Evolutionary conservation across 2,329 filamentous ascomycete genomes (phyloP), one percentile per base, ranked within the genome.

Genomic region (Colletotrichum caudatum): DNA sequence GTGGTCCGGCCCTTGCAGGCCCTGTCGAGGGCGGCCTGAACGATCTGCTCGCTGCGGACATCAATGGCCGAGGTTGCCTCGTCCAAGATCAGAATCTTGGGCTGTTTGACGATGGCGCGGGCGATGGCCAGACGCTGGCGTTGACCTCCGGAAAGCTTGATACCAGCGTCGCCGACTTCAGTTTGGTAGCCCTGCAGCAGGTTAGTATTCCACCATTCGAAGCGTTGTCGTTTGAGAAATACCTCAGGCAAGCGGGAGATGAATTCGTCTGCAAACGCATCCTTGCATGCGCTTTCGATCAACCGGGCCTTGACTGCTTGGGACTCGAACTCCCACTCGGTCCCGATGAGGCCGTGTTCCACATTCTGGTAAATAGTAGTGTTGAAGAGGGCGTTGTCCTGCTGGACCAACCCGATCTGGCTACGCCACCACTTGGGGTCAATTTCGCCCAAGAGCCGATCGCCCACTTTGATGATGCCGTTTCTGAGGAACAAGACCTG

Each of bases 361-460:
- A 88, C 82, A 63, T 88, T 88, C 16, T 83, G 80, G 64, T 86
- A 41, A n/a, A 90, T 86, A 1, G 86, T 84, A 11, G 85, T 83
- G 63, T 87, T 87, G 76, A 89, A 89, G 0, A 89, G 79, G 51
- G 86, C 84, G 48, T 71, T 71, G 48, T 71, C 71, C 79, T 98
- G 96, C 73, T 93, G 94, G 64, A 99, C 96, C 5, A 98, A 86
- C 1, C 95, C 91, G 76, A 99, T 94, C 77, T 98, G 94, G 78
- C 95, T 94, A 67, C 96, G 91, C 73, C 98, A 84, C 95, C 95
- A 98, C 63, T 90, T 90, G 41, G 98, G 87, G 77, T 98, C 98
- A 60, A 98, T 85, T 0, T 86, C 91, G 76, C 89, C 89, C 66
- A 97, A 54, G 16, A 64, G 33, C 2, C 61, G 60, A 0, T 61